Evolutionary conservation across 139 green algal species (phyloP).

Genomic region (Chlamydomonas sp.): DNA sequence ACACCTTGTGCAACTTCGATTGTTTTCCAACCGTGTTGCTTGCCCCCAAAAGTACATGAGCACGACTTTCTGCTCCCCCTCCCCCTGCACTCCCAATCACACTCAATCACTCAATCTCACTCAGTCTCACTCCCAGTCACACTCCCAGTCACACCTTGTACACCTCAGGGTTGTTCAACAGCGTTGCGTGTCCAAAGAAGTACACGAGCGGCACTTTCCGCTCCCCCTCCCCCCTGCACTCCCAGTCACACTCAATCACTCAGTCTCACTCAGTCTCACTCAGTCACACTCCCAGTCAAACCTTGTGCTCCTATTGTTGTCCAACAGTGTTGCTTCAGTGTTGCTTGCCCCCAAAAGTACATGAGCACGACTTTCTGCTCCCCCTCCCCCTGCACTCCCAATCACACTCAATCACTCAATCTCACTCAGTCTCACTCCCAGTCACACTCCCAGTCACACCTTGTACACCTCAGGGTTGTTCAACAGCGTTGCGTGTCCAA

Average conservation of each 20-base stretch:
- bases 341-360: constrained; percentile 74
- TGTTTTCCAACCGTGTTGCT: constrained; percentile 57
- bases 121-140: background rate
- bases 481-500: constrained; percentile 56
- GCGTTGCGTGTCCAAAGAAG: constrained; percentile 69
- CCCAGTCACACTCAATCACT: background rate
- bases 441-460: constrained; percentile 19
- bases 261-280: background rate
- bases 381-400: background rate
- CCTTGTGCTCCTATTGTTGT: constrained; percentile 77
- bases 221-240: background rate
- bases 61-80: constrained; percentile 55
- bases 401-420: background rate
- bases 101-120: background rate
- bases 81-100: too few relatives aligned
- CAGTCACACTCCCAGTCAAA: constrained; percentile 7
- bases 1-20: constrained; percentile 69
- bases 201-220: constrained; percentile 56
- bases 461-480: constrained; percentile 79
- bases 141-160: constrained; percentile 52
- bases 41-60: constrained; percentile 87
- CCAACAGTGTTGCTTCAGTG: constrained; percentile 62
- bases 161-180: constrained; percentile 66
- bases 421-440: background rate
- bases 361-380: constrained; percentile 65